Evolutionary conservation across 129 eudicot genomes (phyloP).

Genomic region (Rutidosis leptorrhynchoides): DNA sequence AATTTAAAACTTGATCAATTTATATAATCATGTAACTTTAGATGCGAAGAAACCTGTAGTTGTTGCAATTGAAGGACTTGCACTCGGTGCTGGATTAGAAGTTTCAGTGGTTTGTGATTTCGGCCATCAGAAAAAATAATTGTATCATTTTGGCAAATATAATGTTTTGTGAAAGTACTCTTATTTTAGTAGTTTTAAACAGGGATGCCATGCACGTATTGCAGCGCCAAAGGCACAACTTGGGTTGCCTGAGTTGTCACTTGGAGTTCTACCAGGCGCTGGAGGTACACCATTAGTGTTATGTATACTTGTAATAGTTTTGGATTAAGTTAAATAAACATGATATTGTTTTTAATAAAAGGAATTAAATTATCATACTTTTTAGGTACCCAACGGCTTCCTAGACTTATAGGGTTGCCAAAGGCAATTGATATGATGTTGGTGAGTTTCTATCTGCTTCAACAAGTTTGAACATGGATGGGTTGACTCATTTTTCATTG

Average conservation of each 20-base stretch:
- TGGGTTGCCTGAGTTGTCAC: slow-evolving; percentile 92
- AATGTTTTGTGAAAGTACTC: background rate
- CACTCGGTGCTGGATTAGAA: slow-evolving; percentile 98
- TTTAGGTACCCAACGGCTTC: slow-evolving; percentile 96
- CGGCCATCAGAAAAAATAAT: background rate
- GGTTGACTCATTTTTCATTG: background rate
- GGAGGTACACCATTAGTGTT: slow-evolving; percentile 57
- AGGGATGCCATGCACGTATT: slow-evolving; percentile 96
- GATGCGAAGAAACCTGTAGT: slow-evolving; percentile 86
- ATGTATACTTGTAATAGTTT: slow-evolving; percentile 10
- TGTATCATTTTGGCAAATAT: background rate
- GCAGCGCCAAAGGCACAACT: slow-evolving; percentile 80
- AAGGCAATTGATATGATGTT: slow-evolving; percentile 93
- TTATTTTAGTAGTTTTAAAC: slow-evolving; percentile 20
- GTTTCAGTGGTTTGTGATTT: slow-evolving; percentile 71
- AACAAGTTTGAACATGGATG: slow-evolving; percentile 1
- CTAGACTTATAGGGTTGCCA: slow-evolving; percentile 81
- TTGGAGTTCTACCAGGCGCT: slow-evolving; percentile 88
- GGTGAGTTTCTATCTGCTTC: slow-evolving; percentile 48
- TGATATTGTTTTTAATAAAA: slow-evolving; percentile 1
- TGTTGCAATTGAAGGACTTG: slow-evolving; percentile 93
- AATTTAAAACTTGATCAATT: background rate
- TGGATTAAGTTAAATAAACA: slow-evolving; percentile 10
- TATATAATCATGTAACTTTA: slow-evolving; percentile 24
- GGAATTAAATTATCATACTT: background rate